phyloP scores from a whole-genome alignment of 2,329 filamentous ascomycete genomes.

The Xenosphaeropsis pyriputrescens region DNA sequence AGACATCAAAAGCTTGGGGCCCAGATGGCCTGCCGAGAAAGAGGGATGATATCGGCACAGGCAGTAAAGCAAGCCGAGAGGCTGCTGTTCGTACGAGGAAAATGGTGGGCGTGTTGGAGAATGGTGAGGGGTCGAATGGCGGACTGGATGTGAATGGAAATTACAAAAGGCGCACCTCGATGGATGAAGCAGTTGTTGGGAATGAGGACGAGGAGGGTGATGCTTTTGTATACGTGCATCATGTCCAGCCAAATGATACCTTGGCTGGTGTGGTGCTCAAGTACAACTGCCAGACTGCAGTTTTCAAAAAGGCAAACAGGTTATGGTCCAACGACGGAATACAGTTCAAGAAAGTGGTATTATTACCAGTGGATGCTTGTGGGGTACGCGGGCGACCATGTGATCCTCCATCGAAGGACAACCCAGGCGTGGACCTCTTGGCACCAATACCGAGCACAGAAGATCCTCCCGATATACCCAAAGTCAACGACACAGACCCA shows the following conservation, averaged over 20 bases:
- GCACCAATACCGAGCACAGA: constrained; percentile 29
- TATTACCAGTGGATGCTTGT: constrained; percentile 82
- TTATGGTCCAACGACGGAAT: constrained; percentile 92
- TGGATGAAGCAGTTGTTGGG: constrained; percentile 9
- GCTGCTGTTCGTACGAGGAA: constrained; percentile 38
- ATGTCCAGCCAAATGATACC: constrained; percentile 70
- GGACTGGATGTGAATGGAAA: constrained; percentile 36
- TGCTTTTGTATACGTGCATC: constrained; percentile 80
- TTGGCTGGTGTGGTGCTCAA: constrained; percentile 82
- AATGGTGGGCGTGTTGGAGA: constrained; percentile 44
- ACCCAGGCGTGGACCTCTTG: constrained; percentile 33
- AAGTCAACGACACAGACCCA: constrained; percentile 14
- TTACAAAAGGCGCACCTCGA: constrained; percentile 13
- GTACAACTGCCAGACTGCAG: constrained; percentile 74
- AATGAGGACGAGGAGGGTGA: constrained; percentile 47
- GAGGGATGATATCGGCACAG: constrained; percentile 28
- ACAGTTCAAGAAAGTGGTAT: constrained; percentile 66
- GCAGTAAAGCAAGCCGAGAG: constrained; percentile 36
- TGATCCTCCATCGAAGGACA: constrained; percentile 31
- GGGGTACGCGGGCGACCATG: constrained; percentile 62
- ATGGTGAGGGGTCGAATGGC: constrained; percentile 43
- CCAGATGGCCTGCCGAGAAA: constrained; percentile 6
- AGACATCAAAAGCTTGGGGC: constrained; percentile 14
- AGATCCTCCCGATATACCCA: constrained; percentile 14
- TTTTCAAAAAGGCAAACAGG: constrained; percentile 76